Evolutionary conservation across 805 yeast genomes (phyloP).

Genomic region (Scheffersomyces ergatensis): DNA sequence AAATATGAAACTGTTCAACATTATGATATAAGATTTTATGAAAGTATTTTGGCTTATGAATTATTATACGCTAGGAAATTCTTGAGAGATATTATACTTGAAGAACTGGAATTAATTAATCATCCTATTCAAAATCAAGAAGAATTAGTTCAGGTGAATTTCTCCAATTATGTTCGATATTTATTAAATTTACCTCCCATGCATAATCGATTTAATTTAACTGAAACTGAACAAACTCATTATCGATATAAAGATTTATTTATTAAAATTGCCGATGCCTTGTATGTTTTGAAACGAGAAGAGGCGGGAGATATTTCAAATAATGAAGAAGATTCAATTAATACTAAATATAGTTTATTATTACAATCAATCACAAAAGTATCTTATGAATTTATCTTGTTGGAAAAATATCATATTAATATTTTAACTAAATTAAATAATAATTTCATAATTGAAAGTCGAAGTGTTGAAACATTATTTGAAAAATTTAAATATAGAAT

Average conservation of each 20-base stretch:
- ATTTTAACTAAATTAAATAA: slow-evolving; percentile 30
- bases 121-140: slow-evolving; percentile 18
- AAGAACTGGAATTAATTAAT: slow-evolving; percentile 1
- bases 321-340: slow-evolving; percentile 9
- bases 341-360: slow-evolving; percentile 14
- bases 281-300: slow-evolving; percentile 24
- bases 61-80: slow-evolving; percentile 24
- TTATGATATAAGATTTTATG: slow-evolving; percentile 23
- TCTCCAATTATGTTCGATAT: slow-evolving; percentile 34
- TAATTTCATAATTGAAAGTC: slow-evolving; percentile 28
- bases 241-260: slow-evolving; percentile 27
- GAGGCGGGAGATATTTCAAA: slow-evolving; percentile 21
- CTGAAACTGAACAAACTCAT: slow-evolving; percentile 21
- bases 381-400: slow-evolving; percentile 34
- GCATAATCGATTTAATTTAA: slow-evolving; percentile 12
- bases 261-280: slow-evolving; percentile 19
- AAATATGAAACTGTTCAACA: slow-evolving; percentile 5
- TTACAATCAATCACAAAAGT: slow-evolving; percentile 32
- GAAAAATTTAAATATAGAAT: slow-evolving; percentile 14
- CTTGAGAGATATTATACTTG: slow-evolving; percentile 21
- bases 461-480: slow-evolving; percentile 21
- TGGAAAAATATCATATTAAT: slow-evolving; percentile 39
- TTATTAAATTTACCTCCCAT: slow-evolving; percentile 28
- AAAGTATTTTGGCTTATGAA: slow-evolving; percentile 28
- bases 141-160: slow-evolving; percentile 37